A percentile compares a stretch with the other conserved stretches of the same genome.
phyloP scores from a whole-genome alignment of 208 protist genomes.

The Acanthamoeba sp. region DNA sequence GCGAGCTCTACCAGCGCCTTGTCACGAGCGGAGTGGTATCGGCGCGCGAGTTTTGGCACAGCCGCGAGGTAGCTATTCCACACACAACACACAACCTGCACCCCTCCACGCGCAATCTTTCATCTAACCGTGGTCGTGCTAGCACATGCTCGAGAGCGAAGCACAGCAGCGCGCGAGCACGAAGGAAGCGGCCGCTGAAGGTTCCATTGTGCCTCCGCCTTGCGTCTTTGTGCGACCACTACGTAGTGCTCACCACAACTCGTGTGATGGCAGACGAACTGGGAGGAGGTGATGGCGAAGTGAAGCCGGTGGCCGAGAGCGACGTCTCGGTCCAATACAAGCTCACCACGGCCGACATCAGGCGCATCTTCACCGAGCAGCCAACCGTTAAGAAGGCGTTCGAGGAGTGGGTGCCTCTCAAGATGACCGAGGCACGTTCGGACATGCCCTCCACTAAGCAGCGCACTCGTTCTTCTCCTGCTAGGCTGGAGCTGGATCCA shows the following conservation, averaged over 20 bases:
- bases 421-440: slow-evolving; percentile 15
- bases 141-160: slow-evolving; percentile 25
- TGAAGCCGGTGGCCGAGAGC: background rate
- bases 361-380: slow-evolving; percentile 34
- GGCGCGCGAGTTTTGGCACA: slow-evolving; percentile 47
- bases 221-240: background rate
- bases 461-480: background rate
- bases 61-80: background rate
- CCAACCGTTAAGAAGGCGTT: slow-evolving; percentile 34
- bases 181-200: background rate
- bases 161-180: background rate
- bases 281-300: background rate
- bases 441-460: background rate
- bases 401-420: slow-evolving; percentile 43
- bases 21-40: background rate
- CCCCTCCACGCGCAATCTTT: too few species aligned
- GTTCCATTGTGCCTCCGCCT: background rate
- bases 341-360: slow-evolving; percentile 9
- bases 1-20: background rate
- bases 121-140: background rate
- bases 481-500: background rate
- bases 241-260: too few species aligned
- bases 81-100: background rate
- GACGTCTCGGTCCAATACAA: background rate
- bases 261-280: background rate